A percentile compares a stretch with the other conserved stretches of the same genome.
These are phyloP conservation scores for Blastobotrys attinorum DNA, from an alignment of 805 yeast genomes.

Conservation along the genomic window DNA sequence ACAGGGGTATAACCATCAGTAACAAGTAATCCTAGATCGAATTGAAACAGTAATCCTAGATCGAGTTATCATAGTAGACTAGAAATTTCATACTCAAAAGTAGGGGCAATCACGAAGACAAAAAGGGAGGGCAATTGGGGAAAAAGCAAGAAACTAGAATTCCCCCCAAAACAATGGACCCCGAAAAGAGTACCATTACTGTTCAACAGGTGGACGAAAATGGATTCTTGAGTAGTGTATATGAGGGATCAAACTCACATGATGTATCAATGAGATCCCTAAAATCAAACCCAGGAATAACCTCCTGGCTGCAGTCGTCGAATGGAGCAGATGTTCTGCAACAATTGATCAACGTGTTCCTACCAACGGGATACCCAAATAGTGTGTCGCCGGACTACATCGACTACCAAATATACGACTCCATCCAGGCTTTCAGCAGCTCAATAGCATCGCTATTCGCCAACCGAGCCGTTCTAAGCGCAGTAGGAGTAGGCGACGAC, in stretches of 20 bases:
- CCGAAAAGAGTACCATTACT: background rate
- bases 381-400: constrained; percentile 27
- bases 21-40: no score
- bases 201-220: constrained; percentile 17
- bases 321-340: constrained; percentile 4
- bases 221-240: constrained; percentile 15
- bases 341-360: constrained; percentile 24
- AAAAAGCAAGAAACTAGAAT: no score
- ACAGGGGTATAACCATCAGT: no score
- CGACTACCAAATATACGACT: constrained; percentile 31
- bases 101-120: no score
- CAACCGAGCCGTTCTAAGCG: constrained; percentile 28
- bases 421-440: constrained; percentile 30
- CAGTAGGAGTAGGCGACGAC: constrained; percentile 32
- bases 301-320: background rate
- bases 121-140: no score
- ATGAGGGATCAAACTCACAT: constrained; percentile 12
- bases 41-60: no score
- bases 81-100: no score
- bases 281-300: background rate
- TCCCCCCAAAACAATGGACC: constrained; percentile 2
- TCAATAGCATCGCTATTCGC: constrained; percentile 29
- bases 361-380: constrained; percentile 32
- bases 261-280: constrained; percentile 4
- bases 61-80: no score